Evolutionary conservation across 2,329 filamentous ascomycete species (phyloP), one percentile per base, ranked within the genome.

Genomic region (Whalleya microplaca): DNA sequence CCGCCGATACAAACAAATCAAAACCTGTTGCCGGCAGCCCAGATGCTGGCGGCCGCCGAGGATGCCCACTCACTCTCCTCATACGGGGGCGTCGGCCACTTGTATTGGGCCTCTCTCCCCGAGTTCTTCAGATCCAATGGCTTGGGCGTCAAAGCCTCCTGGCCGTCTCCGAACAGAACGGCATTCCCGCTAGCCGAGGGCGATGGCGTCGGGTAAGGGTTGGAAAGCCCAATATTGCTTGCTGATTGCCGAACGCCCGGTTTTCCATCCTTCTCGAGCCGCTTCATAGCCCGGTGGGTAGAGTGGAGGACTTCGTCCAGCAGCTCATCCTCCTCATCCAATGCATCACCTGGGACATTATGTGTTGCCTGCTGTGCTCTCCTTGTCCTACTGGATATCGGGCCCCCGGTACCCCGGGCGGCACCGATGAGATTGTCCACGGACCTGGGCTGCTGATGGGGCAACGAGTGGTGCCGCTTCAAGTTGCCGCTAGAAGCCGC

Each of bases 51-150:
- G 10, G 92, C 86, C 27, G 91, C 90, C 42, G 90, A 88, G 8
- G 89, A 86, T 18, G 89, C 92, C 94, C 93, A 98, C 72, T 96
- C 93, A 61, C 88, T 87, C 67, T 96, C 93, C 69, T 96, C 93
- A 66, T 97, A 96, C 2, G 95, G 94, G 20, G 95, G 95, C 16
- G 95, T 98, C 2, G 93, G 94, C 89, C 93, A 97, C 76, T 96
- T 95, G 67, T 84, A 79, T 60, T 83, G 76, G 19, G 67, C 61
- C 27, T 78, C 76, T 1, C 77, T 68, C 78, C 51, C 64, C 4
- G 56, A 53, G 21, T 84, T 82, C 70, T 85, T 80, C 52, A 91
- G 85, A 64, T 90, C 83, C 61, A 93, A 74, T 10, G 91, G 90
- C 73, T 89, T 91, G 8, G 88, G 85, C 1, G 88, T 83, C 32